Percentiles rank a stretch among this genome's conserved stretches.
Evolutionary conservation across 1,284 basidiomycete species (phyloP).

Genomic region (Rhodotorula sp.): DNA sequence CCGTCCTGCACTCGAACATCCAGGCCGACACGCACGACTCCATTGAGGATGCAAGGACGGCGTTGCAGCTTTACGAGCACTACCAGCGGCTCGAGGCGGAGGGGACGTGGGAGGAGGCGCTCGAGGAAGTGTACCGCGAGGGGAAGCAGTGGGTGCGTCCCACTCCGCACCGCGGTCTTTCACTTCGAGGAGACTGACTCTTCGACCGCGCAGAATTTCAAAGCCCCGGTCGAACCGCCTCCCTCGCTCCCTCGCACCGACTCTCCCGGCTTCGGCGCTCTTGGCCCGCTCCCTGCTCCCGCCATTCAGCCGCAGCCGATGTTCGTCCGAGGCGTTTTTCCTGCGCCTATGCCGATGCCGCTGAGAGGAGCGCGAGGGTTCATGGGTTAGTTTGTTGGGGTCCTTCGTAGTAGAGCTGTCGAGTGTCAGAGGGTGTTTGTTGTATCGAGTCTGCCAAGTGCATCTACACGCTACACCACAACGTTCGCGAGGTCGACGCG

Average conservation of each 20-base stretch:
- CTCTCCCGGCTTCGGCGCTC: slow-evolving; percentile 13
- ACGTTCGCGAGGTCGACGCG: too few species aligned
- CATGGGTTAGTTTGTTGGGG: slow-evolving; percentile 3
- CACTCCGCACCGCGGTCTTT: too few species aligned
- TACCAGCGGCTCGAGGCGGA: slow-evolving; percentile 73
- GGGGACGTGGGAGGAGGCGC: slow-evolving; percentile 76
- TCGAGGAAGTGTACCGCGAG: slow-evolving; percentile 66
- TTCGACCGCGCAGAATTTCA: slow-evolving; percentile 24
- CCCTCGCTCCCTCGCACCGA: slow-evolving; percentile 4
- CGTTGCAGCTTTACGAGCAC: slow-evolving; percentile 79
- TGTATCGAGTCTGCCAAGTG: too few species aligned
- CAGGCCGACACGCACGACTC: slow-evolving; percentile 94
- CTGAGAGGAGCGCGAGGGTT: background rate
- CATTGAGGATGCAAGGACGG: slow-evolving; percentile 84
- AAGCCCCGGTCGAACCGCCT: slow-evolving; percentile 22
- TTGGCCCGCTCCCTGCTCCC: slow-evolving; percentile 15
- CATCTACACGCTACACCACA: too few species aligned
- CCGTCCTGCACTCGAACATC: slow-evolving; percentile 82
- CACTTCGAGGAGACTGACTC: background rate
- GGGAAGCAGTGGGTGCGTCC: slow-evolving; percentile 48
- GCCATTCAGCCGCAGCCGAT: background rate
- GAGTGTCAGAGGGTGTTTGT: too few species aligned
- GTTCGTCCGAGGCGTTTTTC: slow-evolving; percentile 10
- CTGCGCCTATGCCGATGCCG: slow-evolving; percentile 8
- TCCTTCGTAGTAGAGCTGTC: too few species aligned